phyloP scores from a whole-genome alignment of 768 basidiomycete genomes.

The Collybia mongolica region DNA sequence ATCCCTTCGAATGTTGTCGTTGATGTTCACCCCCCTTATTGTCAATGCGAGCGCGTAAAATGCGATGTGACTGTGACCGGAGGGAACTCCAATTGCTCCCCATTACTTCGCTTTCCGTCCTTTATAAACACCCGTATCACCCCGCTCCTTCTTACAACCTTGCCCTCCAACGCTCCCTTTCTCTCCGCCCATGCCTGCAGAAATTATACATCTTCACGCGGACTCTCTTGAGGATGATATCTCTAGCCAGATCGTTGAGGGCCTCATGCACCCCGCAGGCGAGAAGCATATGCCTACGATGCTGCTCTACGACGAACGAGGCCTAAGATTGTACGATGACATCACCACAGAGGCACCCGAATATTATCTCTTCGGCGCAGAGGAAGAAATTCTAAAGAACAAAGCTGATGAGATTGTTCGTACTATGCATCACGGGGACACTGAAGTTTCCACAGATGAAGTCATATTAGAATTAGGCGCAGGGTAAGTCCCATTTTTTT shows the following conservation, averaged over 20 bases:
- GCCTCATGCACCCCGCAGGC: slow-evolving; percentile 53
- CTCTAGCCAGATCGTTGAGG: slow-evolving; percentile 46
- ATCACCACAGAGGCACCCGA: slow-evolving; percentile 77
- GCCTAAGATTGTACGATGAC: slow-evolving; percentile 82
- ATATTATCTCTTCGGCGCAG: slow-evolving; percentile 90
- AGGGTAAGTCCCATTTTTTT: slow-evolving; percentile 56
- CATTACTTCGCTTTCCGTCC: neutral
- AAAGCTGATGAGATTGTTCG: slow-evolving; percentile 74
- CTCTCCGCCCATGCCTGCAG: slow-evolving; percentile 32
- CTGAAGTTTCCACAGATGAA: slow-evolving; percentile 38
- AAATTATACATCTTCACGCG: slow-evolving; percentile 52
- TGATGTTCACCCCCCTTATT: too few species aligned
- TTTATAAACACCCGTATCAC: slow-evolving; percentile 5
- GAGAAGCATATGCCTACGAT: slow-evolving; percentile 74
- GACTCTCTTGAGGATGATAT: slow-evolving; percentile 33
- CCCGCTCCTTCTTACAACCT: neutral
- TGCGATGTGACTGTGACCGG: too few species aligned
- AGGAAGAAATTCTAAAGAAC: slow-evolving; percentile 78
- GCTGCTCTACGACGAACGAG: slow-evolving; percentile 84
- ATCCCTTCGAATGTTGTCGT: too few species aligned
- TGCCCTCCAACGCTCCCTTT: neutral
- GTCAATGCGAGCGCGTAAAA: too few species aligned
- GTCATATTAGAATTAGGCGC: slow-evolving; percentile 91
- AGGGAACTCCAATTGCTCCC: too few species aligned
- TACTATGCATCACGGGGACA: slow-evolving; percentile 56